Evolutionary conservation across 108 stramenopile genomes (phyloP).

Genomic region (Cyclotella baltica): DNA sequence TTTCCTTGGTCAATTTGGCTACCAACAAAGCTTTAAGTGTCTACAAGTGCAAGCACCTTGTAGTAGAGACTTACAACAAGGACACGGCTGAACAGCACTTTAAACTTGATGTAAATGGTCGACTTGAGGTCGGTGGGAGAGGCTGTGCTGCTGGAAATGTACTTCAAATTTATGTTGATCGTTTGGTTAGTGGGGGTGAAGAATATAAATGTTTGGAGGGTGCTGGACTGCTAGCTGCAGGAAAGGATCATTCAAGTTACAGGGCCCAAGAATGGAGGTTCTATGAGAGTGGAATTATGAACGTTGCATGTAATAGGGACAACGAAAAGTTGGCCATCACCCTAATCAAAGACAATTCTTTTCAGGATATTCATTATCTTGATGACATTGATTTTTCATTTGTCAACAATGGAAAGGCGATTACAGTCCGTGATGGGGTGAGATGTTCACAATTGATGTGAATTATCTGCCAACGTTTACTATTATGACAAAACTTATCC

Average conservation of each 20-base stretch:
- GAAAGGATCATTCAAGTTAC: background rate
- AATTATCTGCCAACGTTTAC: too few relatives aligned
- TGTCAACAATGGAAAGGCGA: background rate
- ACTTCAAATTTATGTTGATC: background rate
- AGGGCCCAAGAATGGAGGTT: background rate
- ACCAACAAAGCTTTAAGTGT: too few relatives aligned
- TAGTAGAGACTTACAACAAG: too few relatives aligned
- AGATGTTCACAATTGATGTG: too few relatives aligned
- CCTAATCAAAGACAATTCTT: background rate
- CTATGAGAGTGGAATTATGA: background rate
- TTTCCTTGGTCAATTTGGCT: too few relatives aligned
- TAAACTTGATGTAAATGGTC: background rate
- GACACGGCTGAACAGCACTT: too few relatives aligned
- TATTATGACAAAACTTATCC: too few relatives aligned
- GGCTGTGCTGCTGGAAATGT: background rate
- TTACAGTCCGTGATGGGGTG: background rate
- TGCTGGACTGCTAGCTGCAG: too few relatives aligned
- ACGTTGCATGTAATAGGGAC: background rate
- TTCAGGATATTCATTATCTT: background rate
- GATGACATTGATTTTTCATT: background rate
- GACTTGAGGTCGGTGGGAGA: background rate
- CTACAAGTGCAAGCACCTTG: too few relatives aligned
- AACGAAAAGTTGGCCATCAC: background rate
- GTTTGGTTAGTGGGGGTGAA: too few relatives aligned
- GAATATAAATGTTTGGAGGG: too few relatives aligned